A percentile compares a stretch with the other conserved stretches of the same genome.
Conservation (phyloP, 78 protist genomes). For the Dictyostelium intermedium region DNA sequence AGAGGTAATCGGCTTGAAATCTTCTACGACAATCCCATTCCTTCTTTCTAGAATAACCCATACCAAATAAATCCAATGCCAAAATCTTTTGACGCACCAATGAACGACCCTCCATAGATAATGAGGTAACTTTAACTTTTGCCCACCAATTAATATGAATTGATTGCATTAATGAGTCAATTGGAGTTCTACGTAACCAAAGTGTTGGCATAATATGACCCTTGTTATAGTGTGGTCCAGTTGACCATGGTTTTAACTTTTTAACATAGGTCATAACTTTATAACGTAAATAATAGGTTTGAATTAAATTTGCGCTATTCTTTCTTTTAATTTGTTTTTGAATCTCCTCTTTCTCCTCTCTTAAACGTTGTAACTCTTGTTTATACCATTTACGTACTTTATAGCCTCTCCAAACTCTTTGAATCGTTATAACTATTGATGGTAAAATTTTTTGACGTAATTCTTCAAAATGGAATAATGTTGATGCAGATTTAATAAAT, state of each 20-base stretch:
- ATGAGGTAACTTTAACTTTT: constrained; percentile 29
- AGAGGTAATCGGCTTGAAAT: constrained; percentile 73
- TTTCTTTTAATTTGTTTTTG: constrained; percentile 28
- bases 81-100: constrained; percentile 65
- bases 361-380: background rate
- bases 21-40: constrained; percentile 50
- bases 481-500: constrained; percentile 84
- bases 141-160: constrained; percentile 67
- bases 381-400: constrained; percentile 24
- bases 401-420: constrained; percentile 79
- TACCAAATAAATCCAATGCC: constrained; percentile 61
- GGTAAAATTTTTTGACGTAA: constrained; percentile 33
- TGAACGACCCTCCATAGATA: constrained; percentile 31
- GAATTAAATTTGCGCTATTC: background rate
- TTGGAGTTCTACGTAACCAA: background rate
- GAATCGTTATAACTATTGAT: constrained; percentile 47
- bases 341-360: constrained; percentile 49
- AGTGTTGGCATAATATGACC: constrained; percentile 48
- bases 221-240: constrained; percentile 16
- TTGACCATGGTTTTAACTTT: constrained; percentile 15
- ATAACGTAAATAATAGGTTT: background rate
- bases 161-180: background rate
- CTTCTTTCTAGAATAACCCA: constrained; percentile 30
- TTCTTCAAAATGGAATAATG: constrained; percentile 80
- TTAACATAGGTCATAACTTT: background rate